Conservation (phyloP, 148 eudicot genomes). For the Camellia japonica region DNA sequence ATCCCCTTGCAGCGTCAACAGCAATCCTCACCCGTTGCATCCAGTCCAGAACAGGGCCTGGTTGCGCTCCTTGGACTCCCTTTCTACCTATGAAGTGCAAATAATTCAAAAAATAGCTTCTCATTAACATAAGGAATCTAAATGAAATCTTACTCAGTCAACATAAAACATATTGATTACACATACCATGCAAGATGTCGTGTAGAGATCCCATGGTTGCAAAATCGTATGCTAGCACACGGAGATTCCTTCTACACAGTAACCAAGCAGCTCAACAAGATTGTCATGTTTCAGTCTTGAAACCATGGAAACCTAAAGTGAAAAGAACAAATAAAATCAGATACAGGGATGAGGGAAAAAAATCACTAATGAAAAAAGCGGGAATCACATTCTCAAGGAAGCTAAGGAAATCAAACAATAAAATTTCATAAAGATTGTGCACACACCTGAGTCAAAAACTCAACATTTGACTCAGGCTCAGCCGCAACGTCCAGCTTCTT, state of each 20-base stretch:
- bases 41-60: conserved; percentile 85
- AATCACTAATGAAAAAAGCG: not conserved
- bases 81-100: conserved; percentile 50
- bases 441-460: conserved; percentile 75
- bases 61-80: conserved; percentile 92
- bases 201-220: conserved; percentile 86
- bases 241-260: conserved; percentile 69
- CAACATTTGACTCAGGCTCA: conserved; percentile 65
- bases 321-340: conserved; percentile 8
- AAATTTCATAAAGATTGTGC: not conserved
- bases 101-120: conserved; percentile 4
- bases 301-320: conserved; percentile 67
- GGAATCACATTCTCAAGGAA: not conserved
- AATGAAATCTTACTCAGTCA: not conserved
- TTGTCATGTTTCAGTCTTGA: conserved; percentile 81
- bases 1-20: conserved; percentile 78
- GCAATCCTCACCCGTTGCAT: conserved; percentile 79
- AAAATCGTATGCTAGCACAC: conserved; percentile 78
- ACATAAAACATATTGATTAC: not conserved
- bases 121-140: not conserved
- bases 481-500: conserved; percentile 74
- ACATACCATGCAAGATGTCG: conserved; percentile 78
- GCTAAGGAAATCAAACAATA: not conserved
- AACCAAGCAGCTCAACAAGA: conserved; percentile 74
- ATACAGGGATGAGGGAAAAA: conserved; percentile 1